These are phyloP conservation scores for Santalum album DNA, from an alignment of 164 flowering plant species.

Conservation along the genomic window DNA sequence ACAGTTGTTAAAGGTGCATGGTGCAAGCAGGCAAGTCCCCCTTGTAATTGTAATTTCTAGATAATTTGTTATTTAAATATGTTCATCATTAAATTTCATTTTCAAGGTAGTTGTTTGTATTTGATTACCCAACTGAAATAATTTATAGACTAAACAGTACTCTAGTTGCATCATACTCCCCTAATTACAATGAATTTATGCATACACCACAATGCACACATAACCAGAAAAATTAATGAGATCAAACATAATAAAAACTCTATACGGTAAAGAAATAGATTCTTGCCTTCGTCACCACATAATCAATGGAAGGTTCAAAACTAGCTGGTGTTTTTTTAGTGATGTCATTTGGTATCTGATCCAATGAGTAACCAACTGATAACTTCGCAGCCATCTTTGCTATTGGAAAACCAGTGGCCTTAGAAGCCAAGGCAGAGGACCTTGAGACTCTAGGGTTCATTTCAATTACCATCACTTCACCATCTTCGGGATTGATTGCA, in stretches of 20 bases:
- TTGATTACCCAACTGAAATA: too few relatives aligned
- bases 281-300: slow-evolving; percentile 90
- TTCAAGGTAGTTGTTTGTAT: too few relatives aligned
- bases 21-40: too few relatives aligned
- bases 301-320: slow-evolving; percentile 97
- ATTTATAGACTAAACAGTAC: too few relatives aligned
- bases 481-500: slow-evolving; percentile 84
- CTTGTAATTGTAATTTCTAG: too few relatives aligned
- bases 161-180: too few relatives aligned
- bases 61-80: too few relatives aligned
- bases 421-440: slow-evolving; percentile 94
- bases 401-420: slow-evolving; percentile 97
- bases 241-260: background rate
- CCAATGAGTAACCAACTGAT: slow-evolving; percentile 82
- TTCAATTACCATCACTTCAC: slow-evolving; percentile 98
- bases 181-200: too few relatives aligned
- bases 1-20: too few relatives aligned
- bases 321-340: slow-evolving; percentile 97
- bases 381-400: slow-evolving; percentile 98
- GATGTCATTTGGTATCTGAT: slow-evolving; percentile 91
- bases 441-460: slow-evolving; percentile 99
- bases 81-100: too few relatives aligned
- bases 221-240: background rate
- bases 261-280: too few relatives aligned
- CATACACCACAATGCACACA: too few relatives aligned